These are phyloP conservation scores for Allium sativum DNA, from an alignment of 106 monocot species.

Conservation along the genomic window DNA sequence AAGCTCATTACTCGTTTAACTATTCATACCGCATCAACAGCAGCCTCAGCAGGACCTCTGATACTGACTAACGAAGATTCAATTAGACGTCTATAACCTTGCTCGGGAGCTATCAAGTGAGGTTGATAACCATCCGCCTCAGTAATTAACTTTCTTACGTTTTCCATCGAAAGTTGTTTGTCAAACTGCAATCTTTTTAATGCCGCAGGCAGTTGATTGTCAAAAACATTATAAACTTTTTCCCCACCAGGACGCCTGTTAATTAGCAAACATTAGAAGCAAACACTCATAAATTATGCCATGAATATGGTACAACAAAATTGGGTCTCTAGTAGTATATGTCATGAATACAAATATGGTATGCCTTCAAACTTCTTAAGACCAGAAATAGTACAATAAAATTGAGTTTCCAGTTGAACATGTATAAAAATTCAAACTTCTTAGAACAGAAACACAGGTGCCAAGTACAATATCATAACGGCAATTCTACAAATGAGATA, in stretches of 20 bases:
- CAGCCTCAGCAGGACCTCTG: slow-evolving; percentile 96
- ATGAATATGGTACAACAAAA: neutral
- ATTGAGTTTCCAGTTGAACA: neutral
- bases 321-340: no score
- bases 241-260: slow-evolving; percentile 93
- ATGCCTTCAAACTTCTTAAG: neutral
- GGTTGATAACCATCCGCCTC: slow-evolving; percentile 99
- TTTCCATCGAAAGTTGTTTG: slow-evolving; percentile 97
- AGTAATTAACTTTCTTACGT: slow-evolving; percentile 91
- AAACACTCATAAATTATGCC: neutral
- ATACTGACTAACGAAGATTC: slow-evolving; percentile 80
- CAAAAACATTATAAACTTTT: slow-evolving; percentile 91
- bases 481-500: neutral
- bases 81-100: slow-evolving; percentile 94
- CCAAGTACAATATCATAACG: neutral
- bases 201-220: slow-evolving; percentile 95
- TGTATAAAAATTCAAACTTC: neutral
- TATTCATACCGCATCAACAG: slow-evolving; percentile 86
- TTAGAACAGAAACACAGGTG: neutral
- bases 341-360: no score
- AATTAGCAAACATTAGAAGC: neutral
- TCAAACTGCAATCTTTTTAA: slow-evolving; percentile 95
- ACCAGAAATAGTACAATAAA: neutral
- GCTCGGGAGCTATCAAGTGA: slow-evolving; percentile 98
- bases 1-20: no score